Conservation (phyloP, 805 yeast genomes). For the Hanseniaspora jakobsenii region DNA sequence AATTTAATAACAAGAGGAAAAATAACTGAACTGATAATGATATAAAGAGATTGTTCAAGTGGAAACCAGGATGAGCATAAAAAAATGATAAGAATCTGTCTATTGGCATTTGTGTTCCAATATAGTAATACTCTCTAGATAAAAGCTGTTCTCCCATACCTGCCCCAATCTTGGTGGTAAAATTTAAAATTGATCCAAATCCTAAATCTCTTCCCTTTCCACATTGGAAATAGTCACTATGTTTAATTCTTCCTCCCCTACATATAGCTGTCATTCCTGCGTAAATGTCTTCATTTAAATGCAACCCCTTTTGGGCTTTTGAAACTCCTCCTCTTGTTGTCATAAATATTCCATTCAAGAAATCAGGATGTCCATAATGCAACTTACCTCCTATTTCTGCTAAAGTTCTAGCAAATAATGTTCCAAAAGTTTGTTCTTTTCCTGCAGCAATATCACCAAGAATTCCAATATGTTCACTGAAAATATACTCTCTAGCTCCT, state of each 20-base stretch:
- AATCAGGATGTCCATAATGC: constrained; percentile 96
- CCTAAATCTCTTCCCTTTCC: constrained; percentile 96
- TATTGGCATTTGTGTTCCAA: constrained; percentile 80
- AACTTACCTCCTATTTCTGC: constrained; percentile 91
- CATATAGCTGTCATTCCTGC: constrained; percentile 87
- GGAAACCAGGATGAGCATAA: constrained; percentile 96
- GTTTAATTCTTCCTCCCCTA: constrained; percentile 89
- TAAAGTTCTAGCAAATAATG: constrained; percentile 82
- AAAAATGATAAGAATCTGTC: constrained; percentile 86
- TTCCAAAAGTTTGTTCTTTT: constrained; percentile 93
- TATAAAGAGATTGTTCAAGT: constrained; percentile 78
- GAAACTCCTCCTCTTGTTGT: constrained; percentile 92
- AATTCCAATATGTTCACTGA: constrained; percentile 84
- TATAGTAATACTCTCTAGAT: constrained; percentile 79
- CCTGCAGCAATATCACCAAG: constrained; percentile 96
- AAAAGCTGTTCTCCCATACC: constrained; percentile 97
- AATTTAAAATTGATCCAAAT: constrained; percentile 79
- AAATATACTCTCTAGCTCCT: constrained; percentile 91
- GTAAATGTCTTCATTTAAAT: constrained; percentile 85
- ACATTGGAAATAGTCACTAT: constrained; percentile 90
- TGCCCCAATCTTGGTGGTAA: constrained; percentile 91
- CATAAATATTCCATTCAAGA: constrained; percentile 81
- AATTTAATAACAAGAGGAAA: constrained; percentile 63
- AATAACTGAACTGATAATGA: constrained; percentile 78
- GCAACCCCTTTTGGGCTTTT: constrained; percentile 87